Evolutionary conservation across 805 yeast species (phyloP).

Genomic region (Hagleromyces aurorensis): DNA sequence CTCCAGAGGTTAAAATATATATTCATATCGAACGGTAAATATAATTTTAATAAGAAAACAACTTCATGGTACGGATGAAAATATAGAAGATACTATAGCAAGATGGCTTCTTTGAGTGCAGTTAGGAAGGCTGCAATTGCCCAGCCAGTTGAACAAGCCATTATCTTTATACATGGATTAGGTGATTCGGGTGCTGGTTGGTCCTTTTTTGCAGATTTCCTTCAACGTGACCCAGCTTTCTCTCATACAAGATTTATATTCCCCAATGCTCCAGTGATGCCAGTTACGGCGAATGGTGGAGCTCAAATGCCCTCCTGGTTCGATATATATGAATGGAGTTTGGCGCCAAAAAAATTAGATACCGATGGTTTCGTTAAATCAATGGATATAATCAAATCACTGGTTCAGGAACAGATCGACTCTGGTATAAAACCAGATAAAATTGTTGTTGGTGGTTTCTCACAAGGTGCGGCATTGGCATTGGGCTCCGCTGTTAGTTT

Average conservation of each 20-base stretch:
- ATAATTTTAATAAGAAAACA: too few relatives aligned
- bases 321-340: slow-evolving; percentile 55
- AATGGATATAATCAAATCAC: slow-evolving; percentile 37
- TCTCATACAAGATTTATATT: slow-evolving; percentile 65
- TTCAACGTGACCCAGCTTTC: slow-evolving; percentile 39
- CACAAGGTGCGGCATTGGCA: slow-evolving; percentile 86
- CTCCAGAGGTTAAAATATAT: not conserved
- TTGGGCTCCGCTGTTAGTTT: slow-evolving; percentile 49
- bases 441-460: slow-evolving; percentile 89
- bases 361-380: slow-evolving; percentile 45
- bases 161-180: slow-evolving; percentile 79
- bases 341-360: slow-evolving; percentile 38
- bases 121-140: slow-evolving; percentile 28
- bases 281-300: slow-evolving; percentile 64
- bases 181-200: slow-evolving; percentile 92
- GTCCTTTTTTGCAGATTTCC: slow-evolving; percentile 67
- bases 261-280: slow-evolving; percentile 78
- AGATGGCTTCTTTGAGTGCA: slow-evolving; percentile 18
- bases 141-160: slow-evolving; percentile 47
- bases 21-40: too few relatives aligned
- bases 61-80: too few relatives aligned
- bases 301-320: slow-evolving; percentile 79
- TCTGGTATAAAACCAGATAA: slow-evolving; percentile 50
- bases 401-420: slow-evolving; percentile 47
- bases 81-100: slow-evolving; percentile 1